Conservation (phyloP, 2,329 filamentous ascomycete genomes). For the Paracamarosporium sp. region DNA sequence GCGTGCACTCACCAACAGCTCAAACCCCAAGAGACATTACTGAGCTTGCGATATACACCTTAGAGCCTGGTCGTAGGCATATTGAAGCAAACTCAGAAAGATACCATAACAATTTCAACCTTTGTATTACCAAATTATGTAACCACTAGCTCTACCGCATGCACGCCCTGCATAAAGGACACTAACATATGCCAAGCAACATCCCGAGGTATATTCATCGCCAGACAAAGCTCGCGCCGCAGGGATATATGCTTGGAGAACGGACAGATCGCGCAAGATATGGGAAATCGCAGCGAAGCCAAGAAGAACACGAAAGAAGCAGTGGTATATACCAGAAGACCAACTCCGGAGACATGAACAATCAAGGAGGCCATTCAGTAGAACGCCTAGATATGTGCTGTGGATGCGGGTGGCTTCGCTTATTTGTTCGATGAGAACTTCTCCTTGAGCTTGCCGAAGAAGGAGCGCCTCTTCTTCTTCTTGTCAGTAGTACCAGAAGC, state of each 20-base stretch:
- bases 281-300: conserved; percentile 24
- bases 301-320: conserved; percentile 32
- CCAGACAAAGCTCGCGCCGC: conserved; percentile 12
- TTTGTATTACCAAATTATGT: conserved; percentile 41
- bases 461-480: conserved; percentile 56
- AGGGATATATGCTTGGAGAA: conserved; percentile 28
- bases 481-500: conserved; percentile 41
- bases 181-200: conserved; percentile 20
- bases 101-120: conserved; percentile 10
- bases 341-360: conserved; percentile 42
- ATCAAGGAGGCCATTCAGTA: conserved; percentile 18
- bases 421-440: conserved; percentile 48
- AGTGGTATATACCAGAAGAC: conserved; percentile 46
- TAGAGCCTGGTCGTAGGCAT: background rate
- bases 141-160: conserved; percentile 20
- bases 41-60: background rate
- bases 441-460: conserved; percentile 59
- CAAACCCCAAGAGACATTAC: background rate
- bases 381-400: conserved; percentile 9
- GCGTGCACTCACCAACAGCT: background rate
- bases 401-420: conserved; percentile 7
- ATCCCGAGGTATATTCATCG: conserved; percentile 16
- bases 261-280: conserved; percentile 18
- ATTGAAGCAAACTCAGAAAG: background rate
- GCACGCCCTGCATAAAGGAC: conserved; percentile 9